Percentiles rank a stretch among this genome's conserved stretches.
Evolutionary conservation across 805 yeast species (phyloP).

Genomic region (Hyphopichia homilentoma): DNA sequence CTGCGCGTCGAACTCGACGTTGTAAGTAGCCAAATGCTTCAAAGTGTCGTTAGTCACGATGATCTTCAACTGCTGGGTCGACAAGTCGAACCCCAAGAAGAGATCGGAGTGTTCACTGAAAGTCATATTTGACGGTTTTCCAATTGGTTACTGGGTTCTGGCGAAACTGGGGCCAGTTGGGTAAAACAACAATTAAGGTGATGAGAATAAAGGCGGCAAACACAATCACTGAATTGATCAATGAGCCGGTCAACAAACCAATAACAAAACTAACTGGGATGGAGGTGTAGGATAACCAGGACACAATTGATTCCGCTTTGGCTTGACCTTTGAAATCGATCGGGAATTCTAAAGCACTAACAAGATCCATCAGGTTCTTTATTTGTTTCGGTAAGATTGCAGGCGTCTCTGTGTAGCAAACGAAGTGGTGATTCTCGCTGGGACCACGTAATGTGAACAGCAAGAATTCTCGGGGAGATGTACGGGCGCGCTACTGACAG

Average conservation of each 20-base stretch:
- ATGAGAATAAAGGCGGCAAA: slow-evolving; percentile 35
- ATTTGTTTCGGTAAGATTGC: too few species aligned
- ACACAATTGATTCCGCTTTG: slow-evolving; percentile 30
- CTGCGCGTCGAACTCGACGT: slow-evolving; percentile 70
- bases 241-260: slow-evolving; percentile 48
- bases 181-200: slow-evolving; percentile 37
- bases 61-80: slow-evolving; percentile 85
- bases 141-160: slow-evolving; percentile 47
- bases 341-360: too few species aligned
- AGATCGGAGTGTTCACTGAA: slow-evolving; percentile 15
- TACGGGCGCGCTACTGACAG: background rate
- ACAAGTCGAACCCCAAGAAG: slow-evolving; percentile 76
- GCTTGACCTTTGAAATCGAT: slow-evolving; percentile 56
- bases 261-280: slow-evolving; percentile 38
- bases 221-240: slow-evolving; percentile 33
- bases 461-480: slow-evolving; percentile 1
- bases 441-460: background rate
- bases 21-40: slow-evolving; percentile 50
- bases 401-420: slow-evolving; percentile 3
- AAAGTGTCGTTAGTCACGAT: slow-evolving; percentile 57
- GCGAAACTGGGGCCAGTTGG: slow-evolving; percentile 58
- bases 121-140: slow-evolving; percentile 31
- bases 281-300: slow-evolving; percentile 21
- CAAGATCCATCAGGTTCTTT: too few species aligned
- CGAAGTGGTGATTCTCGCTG: background rate